Conservation (phyloP, 2,329 filamentous ascomycete genomes). For the Trichoderma guizhouense region DNA sequence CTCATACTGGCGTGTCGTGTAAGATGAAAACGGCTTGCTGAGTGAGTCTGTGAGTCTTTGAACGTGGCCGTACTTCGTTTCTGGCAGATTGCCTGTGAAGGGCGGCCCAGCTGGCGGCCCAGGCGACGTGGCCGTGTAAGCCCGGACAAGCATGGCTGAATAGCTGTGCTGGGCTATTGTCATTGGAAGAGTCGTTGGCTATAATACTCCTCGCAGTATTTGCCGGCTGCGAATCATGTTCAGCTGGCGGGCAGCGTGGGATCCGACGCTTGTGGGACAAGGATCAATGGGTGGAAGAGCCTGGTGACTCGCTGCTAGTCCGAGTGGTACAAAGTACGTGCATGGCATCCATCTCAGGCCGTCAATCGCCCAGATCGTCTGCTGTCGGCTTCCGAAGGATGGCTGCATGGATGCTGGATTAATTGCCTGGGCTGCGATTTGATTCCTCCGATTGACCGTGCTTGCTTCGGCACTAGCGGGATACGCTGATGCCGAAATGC, state of each 20-base stretch:
- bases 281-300: not conserved
- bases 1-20: not conserved
- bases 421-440: not conserved
- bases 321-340: not conserved
- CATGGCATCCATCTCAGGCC: not conserved
- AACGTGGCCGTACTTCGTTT: not conserved
- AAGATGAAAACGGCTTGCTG: not conserved
- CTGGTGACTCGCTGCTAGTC: not conserved
- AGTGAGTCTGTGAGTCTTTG: not conserved
- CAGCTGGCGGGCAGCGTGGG: not conserved
- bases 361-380: not conserved
- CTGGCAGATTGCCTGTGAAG: not conserved
- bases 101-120: not conserved
- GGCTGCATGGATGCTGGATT: not conserved
- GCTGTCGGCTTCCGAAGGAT: constrained; percentile 9
- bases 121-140: not conserved
- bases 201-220: not conserved
- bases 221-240: not conserved
- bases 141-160: not conserved
- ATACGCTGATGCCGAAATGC: not conserved
- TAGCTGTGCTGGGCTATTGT: not conserved
- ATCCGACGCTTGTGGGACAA: constrained; percentile 3
- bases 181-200: not conserved
- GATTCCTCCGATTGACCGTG: not conserved
- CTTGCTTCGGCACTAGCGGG: constrained; percentile 4